Evolutionary conservation across 176 grass and related monocot genomes (phyloP).

Genomic region (Triticum monococcum): DNA sequence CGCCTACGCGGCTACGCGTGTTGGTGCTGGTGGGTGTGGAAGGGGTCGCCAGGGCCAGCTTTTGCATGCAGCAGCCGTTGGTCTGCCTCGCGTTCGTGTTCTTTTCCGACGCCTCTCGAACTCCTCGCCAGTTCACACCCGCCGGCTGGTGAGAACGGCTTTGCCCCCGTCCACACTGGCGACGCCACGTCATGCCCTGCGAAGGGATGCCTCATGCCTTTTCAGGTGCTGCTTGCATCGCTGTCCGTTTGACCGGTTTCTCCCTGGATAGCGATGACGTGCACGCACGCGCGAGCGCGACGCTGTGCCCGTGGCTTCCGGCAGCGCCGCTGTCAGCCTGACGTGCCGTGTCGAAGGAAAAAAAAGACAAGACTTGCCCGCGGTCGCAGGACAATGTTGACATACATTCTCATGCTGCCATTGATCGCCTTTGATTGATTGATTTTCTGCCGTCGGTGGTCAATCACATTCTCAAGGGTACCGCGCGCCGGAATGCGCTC

Average conservation of each 20-base stretch:
- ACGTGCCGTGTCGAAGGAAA: not conserved
- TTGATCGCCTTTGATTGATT: no score
- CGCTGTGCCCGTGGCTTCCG: not conserved
- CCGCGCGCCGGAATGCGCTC: no score
- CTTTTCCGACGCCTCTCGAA: conserved; percentile 10
- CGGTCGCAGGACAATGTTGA: not conserved
- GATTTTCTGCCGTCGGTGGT: not conserved
- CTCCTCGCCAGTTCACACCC: conserved; percentile 32
- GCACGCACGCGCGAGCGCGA: conserved; percentile 16
- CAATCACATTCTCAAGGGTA: not conserved
- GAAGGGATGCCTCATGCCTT: not conserved
- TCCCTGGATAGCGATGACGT: conserved; percentile 29
- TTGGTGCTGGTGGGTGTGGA: conserved; percentile 34
- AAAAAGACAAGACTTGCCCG: not conserved
- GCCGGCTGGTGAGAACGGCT: conserved; percentile 19
- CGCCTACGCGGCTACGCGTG: conserved; percentile 20
- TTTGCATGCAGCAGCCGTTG: conserved; percentile 10
- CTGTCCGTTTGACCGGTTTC: conserved; percentile 28
- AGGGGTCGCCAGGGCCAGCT: not conserved
- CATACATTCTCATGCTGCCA: no score
- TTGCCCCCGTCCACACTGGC: conserved; percentile 29
- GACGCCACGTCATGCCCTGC: not conserved
- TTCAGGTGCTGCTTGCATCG: not conserved
- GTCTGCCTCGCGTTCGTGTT: not conserved
- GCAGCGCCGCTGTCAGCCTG: not conserved